Evolutionary conservation across 495 filamentous ascomycete genomes (phyloP), one percentile per base, ranked within the genome.

Genomic region (Bombardia bombarda): DNA sequence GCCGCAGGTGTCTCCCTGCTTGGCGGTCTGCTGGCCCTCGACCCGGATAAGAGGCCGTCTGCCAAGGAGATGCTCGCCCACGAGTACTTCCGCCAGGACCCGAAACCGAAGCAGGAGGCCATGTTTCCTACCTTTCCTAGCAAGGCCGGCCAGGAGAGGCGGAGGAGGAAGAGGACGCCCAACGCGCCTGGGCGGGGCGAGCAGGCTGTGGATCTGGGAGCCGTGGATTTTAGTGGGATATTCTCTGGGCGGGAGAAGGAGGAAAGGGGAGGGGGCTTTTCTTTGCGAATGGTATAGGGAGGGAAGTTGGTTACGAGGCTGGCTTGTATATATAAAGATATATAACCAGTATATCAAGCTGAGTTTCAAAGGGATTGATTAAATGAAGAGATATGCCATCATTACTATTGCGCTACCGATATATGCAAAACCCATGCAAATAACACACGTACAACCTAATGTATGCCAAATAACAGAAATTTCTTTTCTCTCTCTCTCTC

Each of bases 51-150:
- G 6, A 70, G 92, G 16, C 86, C 86, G 0, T 76, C 73, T 1
- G 87, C 92, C 1, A 57, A 56, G 17, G 67, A 75, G 43, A 60
- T 66, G 60, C 37, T 63, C 20, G 56, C 34, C 18, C 89, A 96
- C 61, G 71, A 78, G 32, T 98, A 92, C 59, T 98, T 97, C 63
- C 70, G 66, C 16, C 92, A 97, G 68, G 83, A 94, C 45, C 92
- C 92, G 1, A 83, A 81, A 24, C 86, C 87, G 1, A 95, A 95
- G 63, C 78, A 79, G 18, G 82, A 81, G 58, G 84, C 80, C 50
- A 85, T 93, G 82, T 90, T 93, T 51, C 86, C 86, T 13, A 90
- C 86, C 0, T 98, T 95, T 57, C 92, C 92, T 2, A 89, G 83
- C 38, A 96, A 95, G 64, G 92, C 90, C 0, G 87, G 88, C 1